Evolutionary conservation across 106 monocot genomes (phyloP).

Genomic region (Dioscorea alata): DNA sequence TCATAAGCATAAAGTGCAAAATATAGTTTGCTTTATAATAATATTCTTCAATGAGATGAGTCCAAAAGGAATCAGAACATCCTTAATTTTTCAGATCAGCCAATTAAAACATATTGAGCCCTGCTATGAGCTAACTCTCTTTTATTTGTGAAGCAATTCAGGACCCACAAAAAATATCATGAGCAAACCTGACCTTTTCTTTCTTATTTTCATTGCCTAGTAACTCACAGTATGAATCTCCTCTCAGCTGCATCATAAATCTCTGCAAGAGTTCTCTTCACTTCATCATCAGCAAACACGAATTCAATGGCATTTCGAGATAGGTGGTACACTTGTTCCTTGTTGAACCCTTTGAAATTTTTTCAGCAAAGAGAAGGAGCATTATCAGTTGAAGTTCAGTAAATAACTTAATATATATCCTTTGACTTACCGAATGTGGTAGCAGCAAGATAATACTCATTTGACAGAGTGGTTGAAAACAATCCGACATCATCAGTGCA

Average conservation of each 20-base stretch:
- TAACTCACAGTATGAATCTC: too few species aligned
- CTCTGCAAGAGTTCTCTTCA: constrained; percentile 50
- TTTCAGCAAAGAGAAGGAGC: not conserved
- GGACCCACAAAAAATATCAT: too few species aligned
- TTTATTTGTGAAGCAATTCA: too few species aligned
- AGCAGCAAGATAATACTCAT: constrained; percentile 78
- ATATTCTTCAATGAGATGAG: too few species aligned
- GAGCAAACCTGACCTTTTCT: too few species aligned
- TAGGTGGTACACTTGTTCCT: constrained; percentile 50
- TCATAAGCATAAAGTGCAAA: too few species aligned
- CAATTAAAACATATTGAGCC: too few species aligned
- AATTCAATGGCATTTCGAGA: constrained; percentile 42
- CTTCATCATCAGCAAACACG: constrained; percentile 53
- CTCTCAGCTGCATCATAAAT: constrained; percentile 41
- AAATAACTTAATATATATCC: not conserved
- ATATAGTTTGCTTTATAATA: too few species aligned
- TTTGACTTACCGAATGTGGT: constrained; percentile 60
- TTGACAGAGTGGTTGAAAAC: constrained; percentile 77
- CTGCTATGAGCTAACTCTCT: too few species aligned
- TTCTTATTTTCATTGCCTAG: too few species aligned
- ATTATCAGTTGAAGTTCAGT: not conserved
- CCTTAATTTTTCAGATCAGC: too few species aligned
- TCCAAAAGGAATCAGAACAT: too few species aligned
- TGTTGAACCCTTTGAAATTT: constrained; percentile 40
- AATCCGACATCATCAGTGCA: constrained; percentile 93